phyloP scores from a whole-genome alignment of 2,329 filamentous ascomycete species.

The Fusarium sp. region DNA sequence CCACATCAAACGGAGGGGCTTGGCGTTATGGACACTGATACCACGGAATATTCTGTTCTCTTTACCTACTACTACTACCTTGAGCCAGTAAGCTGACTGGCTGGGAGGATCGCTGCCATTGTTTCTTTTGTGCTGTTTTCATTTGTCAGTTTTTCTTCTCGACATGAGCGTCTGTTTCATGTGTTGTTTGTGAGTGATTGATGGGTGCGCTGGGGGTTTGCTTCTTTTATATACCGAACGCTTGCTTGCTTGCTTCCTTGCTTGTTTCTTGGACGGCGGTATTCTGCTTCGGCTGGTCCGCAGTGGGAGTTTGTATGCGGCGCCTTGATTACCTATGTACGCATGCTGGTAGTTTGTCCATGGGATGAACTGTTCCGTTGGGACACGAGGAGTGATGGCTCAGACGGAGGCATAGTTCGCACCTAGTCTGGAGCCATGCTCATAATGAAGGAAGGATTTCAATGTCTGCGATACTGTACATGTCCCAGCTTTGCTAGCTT shows the following conservation, averaged over 20 bases:
- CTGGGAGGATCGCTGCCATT: slow-evolving; percentile 36
- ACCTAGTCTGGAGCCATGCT: slow-evolving; percentile 21
- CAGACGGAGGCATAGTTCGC: slow-evolving; percentile 27
- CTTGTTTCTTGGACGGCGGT: slow-evolving; percentile 40
- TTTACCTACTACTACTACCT: slow-evolving; percentile 35
- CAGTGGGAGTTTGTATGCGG: slow-evolving; percentile 41
- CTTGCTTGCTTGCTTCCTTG: slow-evolving; percentile 34
- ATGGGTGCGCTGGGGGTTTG: slow-evolving; percentile 32
- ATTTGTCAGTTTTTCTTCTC: slow-evolving; percentile 35
- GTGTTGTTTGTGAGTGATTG: slow-evolving; percentile 25
- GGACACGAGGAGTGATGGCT: slow-evolving; percentile 36
- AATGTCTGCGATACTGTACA: slow-evolving; percentile 16
- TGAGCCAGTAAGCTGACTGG: slow-evolving; percentile 34
- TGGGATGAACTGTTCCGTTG: slow-evolving; percentile 21
- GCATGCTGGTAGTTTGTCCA: slow-evolving; percentile 33
- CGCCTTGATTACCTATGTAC: slow-evolving; percentile 39
- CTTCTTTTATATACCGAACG: slow-evolving; percentile 43
- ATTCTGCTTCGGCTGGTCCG: slow-evolving; percentile 51
- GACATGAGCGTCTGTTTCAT: slow-evolving; percentile 37
- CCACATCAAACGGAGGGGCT: slow-evolving; percentile 46
- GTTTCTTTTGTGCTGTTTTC: slow-evolving; percentile 36
- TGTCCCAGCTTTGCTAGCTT: not conserved
- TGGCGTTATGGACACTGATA: slow-evolving; percentile 55
- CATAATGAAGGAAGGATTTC: slow-evolving; percentile 40
- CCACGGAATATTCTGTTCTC: slow-evolving; percentile 51